phyloP scores from a whole-genome alignment of 345 rosid genomes.

The Stellera chamaejasme region DNA sequence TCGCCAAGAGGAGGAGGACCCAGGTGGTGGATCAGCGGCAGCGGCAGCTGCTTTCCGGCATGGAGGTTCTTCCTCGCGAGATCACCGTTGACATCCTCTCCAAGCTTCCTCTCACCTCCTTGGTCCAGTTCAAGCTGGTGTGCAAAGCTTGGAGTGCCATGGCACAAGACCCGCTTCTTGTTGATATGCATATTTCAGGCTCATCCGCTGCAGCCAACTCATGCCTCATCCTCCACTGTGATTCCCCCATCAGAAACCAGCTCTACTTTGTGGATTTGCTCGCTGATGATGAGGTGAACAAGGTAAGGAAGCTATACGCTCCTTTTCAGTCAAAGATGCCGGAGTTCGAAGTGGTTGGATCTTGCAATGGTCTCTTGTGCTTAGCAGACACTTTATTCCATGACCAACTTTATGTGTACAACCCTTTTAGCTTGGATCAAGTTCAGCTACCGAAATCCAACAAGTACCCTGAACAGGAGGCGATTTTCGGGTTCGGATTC shows the following conservation, averaged over 20 bases:
- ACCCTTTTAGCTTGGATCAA: slow-evolving; percentile 44
- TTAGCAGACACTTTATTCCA: slow-evolving; percentile 36
- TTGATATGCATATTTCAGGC: slow-evolving; percentile 16
- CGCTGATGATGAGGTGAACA: slow-evolving; percentile 5
- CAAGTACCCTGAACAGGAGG: slow-evolving; percentile 33
- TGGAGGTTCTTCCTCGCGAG: slow-evolving; percentile 56
- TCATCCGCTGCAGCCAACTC: slow-evolving; percentile 14
- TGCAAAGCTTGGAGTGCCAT: slow-evolving; percentile 41
- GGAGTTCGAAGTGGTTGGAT: slow-evolving; percentile 45
- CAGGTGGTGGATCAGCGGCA: slow-evolving; percentile 9
- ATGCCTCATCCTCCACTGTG: slow-evolving; percentile 60
- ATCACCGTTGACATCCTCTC: slow-evolving; percentile 51
- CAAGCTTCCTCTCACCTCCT: slow-evolving; percentile 48
- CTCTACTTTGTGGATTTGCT: slow-evolving; percentile 46
- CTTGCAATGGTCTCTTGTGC: slow-evolving; percentile 59
- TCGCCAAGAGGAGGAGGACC: slow-evolving; percentile 21
- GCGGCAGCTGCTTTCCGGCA: slow-evolving; percentile 9
- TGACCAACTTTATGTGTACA: slow-evolving; percentile 36
- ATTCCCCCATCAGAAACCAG: slow-evolving; percentile 40
- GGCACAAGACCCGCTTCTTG: slow-evolving; percentile 29
- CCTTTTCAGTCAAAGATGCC: slow-evolving; percentile 33
- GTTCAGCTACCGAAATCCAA: slow-evolving; percentile 32
- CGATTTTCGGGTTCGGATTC: slow-evolving; percentile 57
- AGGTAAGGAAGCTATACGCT: slow-evolving; percentile 30
- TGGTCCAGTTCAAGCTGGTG: slow-evolving; percentile 46